Evolutionary conservation across 2,329 filamentous ascomycete species (phyloP), one percentile per base, ranked within the genome.

Genomic region (Diaporthe ilicicola): DNA sequence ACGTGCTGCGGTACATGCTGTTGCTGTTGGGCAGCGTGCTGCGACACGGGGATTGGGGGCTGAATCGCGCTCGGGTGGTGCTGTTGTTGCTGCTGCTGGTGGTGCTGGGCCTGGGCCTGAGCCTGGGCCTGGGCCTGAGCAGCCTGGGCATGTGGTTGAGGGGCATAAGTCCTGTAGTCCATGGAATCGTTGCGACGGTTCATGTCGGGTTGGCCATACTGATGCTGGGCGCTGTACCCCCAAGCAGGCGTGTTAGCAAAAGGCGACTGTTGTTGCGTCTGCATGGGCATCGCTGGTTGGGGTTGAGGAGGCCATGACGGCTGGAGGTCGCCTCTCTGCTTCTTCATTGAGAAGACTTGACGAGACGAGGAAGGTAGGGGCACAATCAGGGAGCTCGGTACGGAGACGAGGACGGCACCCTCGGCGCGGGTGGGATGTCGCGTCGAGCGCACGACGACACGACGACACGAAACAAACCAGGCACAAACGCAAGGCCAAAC

Each of bases 191-290:
- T 76, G 32, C 77, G 77, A 42, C 77, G 75, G 6, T 56, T 81
- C 85, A 88, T 85, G 73, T 88, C 85, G 75, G 82, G 74, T 54
- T 77, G 78, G 78, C 85, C 85, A 76, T 88, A 88, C 68, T 83
- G 78, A 76, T 88, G 85, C 73, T 79, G 76, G 46, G 81, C 73
- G 76, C 84, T 85, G 75, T 79, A 81, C 12, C 44, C 59, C 80
- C 78, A 82, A 73, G 76, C 71, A 71, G 69, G 27, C 71, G 78
- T 74, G 77, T 83, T 81, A 84, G 81, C 76, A 75, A 78, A 77
- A 9, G 75, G 71, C 65, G 75, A 77, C 53, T 76, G 75, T 69
- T 76, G 72, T 54, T 72, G 74, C 44, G 74, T 75, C 69, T 75
- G 73, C 53, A 77, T 73, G 70, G 78, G 73, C 76, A 78, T 77